Conservation (phyloP, 345 rosid genomes). For the Eucalyptus fibrosa region DNA sequence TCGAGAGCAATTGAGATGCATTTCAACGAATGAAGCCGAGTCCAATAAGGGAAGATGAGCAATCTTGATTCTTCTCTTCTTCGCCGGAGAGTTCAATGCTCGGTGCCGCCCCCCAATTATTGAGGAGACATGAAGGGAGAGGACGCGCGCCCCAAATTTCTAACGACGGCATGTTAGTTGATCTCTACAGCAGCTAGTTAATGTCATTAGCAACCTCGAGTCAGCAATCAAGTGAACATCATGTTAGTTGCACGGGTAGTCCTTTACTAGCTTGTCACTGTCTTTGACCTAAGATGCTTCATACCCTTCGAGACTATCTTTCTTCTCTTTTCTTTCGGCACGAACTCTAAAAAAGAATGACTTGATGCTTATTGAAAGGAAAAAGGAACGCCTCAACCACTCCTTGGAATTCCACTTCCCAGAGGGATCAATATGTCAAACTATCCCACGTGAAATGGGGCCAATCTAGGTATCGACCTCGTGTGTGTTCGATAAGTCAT, state of each 20-base stretch:
- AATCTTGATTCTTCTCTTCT: background rate
- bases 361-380: background rate
- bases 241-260: background rate
- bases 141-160: background rate
- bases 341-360: background rate
- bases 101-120: background rate
- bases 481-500: background rate
- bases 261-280: background rate
- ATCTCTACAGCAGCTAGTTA: background rate
- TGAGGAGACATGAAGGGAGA: background rate
- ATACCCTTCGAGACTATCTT: background rate
- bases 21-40: background rate
- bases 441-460: background rate
- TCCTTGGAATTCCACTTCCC: background rate
- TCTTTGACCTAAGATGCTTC: background rate
- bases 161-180: no score
- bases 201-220: background rate
- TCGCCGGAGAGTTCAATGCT: background rate
- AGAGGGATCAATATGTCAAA: background rate
- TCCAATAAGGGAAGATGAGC: background rate
- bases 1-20: background rate
- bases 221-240: background rate
- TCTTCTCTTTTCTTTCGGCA: background rate
- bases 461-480: background rate
- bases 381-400: background rate